These are phyloP conservation scores for Nitzschia sp. DNA, from an alignment of 108 stramenopile species.

Conservation along the genomic window DNA sequence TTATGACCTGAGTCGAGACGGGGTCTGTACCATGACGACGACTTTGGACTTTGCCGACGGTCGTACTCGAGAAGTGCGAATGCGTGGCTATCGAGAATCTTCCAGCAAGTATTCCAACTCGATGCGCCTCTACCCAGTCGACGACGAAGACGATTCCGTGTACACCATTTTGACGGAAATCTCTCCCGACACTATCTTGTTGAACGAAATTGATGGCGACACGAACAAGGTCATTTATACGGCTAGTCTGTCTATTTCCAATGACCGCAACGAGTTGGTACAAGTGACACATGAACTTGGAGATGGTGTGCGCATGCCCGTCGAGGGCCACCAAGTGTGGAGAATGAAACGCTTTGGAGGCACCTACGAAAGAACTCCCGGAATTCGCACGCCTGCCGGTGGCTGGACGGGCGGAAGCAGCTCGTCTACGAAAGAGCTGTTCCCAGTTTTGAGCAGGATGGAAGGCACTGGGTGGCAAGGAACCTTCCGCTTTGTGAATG, in stretches of 20 bases:
- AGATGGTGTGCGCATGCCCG: neutral
- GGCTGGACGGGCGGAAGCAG: neutral
- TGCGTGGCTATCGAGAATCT: conserved; percentile 7
- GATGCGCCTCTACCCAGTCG: conserved; percentile 21
- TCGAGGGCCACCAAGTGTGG: conserved; percentile 31
- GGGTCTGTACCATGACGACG: conserved; percentile 10
- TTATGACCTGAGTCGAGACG: conserved; percentile 19
- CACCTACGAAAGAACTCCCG: neutral
- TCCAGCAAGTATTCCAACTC: neutral
- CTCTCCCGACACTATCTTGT: conserved; percentile 33
- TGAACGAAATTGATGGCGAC: conserved; percentile 31
- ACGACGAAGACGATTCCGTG: conserved; percentile 7
- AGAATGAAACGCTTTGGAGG: conserved; percentile 4
- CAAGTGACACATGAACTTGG: conserved; percentile 34
- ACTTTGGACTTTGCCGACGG: conserved; percentile 24
- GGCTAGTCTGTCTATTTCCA: conserved; percentile 26
- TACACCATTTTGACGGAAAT: conserved; percentile 30
- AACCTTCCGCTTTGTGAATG: conserved; percentile 28
- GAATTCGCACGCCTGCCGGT: neutral
- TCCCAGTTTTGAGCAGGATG: conserved; percentile 32
- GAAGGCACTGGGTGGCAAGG: conserved; percentile 31
- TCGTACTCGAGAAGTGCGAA: conserved; percentile 14
- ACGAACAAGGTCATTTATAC: conserved; percentile 32
- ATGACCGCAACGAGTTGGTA: conserved; percentile 18
- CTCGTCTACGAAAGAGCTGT: neutral